Evolutionary conservation across 1,284 basidiomycete genomes (phyloP), one percentile per base, ranked within the genome.

Genomic region (Chondrostereum purpureum): DNA sequence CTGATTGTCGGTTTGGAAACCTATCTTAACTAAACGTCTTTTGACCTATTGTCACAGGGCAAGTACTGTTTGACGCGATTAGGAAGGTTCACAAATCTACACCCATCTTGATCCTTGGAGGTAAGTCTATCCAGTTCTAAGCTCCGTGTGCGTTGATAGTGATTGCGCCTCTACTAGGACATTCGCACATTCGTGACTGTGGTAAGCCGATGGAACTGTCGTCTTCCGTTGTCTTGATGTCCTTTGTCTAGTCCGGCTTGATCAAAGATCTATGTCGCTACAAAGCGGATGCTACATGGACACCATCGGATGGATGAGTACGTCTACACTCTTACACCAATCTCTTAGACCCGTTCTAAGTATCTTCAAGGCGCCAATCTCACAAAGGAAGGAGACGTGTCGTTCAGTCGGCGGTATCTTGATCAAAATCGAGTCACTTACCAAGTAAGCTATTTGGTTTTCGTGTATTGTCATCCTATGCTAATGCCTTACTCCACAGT

Each of bases 241-340:
- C 14, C 21, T 38, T 16, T 2, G 31, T 44, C 16, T 38, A 44
- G 43, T 44, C 14, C 43, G 39, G 31, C 63, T 74, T 21, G 83
- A 84, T 56, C 72, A 73, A 4, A 74, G 80, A 14, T 76, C 79
- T 0, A 83, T 88, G 71, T 71, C 78, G 1, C 64, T 92, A 27
- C 86, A 89, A 54, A 88, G 86, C 44, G 90, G 90, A 38, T 72
- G 87, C 18, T 93, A 91, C 61, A 85, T 92, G 80, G 90, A 93
- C 65, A 92, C 90, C 4, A 70, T 92, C 46, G 88, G 75, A 11
- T 80, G 75, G 73, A 58, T 79, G 62, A 75, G 77, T 76, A 53
- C 44, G 66, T 61, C n/a, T 2, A 5, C 16, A n/a, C n/a, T 24
- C 21, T 4, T n/a, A 8, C n/a, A 12, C 12, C 20, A 12, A 12